Evolutionary conservation across 768 basidiomycete species (phyloP).

Genomic region (Lepiota venenata): DNA sequence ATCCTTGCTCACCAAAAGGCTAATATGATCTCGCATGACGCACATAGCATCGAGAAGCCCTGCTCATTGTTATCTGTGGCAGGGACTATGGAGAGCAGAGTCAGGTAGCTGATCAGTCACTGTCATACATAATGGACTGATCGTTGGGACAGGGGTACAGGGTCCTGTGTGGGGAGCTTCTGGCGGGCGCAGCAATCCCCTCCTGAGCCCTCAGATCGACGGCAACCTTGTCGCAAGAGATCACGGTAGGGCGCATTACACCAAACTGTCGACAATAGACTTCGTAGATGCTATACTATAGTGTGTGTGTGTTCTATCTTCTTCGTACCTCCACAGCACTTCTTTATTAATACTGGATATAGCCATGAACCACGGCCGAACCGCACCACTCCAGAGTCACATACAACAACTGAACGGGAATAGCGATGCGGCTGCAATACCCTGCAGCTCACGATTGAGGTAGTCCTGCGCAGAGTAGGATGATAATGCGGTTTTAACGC

Average conservation of each 20-base stretch:
- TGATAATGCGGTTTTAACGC: neutral
- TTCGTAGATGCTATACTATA: neutral
- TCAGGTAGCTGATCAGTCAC: neutral
- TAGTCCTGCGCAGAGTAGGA: conserved; percentile 9
- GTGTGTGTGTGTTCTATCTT: neutral
- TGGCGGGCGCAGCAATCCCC: too few species aligned
- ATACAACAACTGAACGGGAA: neutral
- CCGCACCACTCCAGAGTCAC: conserved; percentile 5
- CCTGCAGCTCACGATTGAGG: conserved; percentile 1
- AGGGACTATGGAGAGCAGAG: neutral
- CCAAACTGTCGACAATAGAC: too few species aligned
- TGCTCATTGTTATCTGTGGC: neutral
- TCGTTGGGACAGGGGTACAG: neutral
- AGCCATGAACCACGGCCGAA: conserved; percentile 6
- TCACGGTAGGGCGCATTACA: too few species aligned
- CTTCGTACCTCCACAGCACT: neutral
- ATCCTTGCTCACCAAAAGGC: too few species aligned
- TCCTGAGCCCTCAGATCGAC: too few species aligned
- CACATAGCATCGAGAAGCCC: neutral
- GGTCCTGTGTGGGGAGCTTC: too few species aligned
- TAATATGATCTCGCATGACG: conserved; percentile 3
- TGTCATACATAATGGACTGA: neutral
- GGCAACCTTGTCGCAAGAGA: too few species aligned
- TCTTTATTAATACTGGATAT: neutral
- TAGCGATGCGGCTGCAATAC: neutral